Conservation (phyloP, 2,329 filamentous ascomycete genomes). For the Colletotrichum shisoi region DNA sequence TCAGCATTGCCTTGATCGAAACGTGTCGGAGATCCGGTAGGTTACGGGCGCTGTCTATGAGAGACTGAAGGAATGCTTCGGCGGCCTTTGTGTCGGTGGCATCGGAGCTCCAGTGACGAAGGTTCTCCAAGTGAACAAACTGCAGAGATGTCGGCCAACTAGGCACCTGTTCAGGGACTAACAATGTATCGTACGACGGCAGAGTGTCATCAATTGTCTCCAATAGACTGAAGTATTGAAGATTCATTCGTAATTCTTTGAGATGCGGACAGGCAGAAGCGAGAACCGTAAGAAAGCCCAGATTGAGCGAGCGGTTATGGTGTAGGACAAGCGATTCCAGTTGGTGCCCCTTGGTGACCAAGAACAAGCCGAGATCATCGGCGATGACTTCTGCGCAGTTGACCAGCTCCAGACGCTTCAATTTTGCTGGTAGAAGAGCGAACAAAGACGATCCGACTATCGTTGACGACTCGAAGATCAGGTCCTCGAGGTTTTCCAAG, state of each 20-base stretch:
- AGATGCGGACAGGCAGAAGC: constrained; percentile 74
- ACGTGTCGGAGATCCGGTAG: constrained; percentile 74
- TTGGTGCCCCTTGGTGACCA: constrained; percentile 71
- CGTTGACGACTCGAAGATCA: constrained; percentile 79
- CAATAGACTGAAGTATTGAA: constrained; percentile 78
- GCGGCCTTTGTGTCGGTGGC: constrained; percentile 74
- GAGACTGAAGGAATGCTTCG: constrained; percentile 78
- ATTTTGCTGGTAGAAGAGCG: constrained; percentile 69
- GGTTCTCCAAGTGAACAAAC: constrained; percentile 75
- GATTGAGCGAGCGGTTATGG: constrained; percentile 79
- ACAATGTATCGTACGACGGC: constrained; percentile 74
- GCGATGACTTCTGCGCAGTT: constrained; percentile 82
- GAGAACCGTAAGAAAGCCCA: constrained; percentile 76
- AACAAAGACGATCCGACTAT: constrained; percentile 74
- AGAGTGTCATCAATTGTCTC: constrained; percentile 74
- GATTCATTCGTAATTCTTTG: constrained; percentile 75
- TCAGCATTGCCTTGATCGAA: constrained; percentile 77
- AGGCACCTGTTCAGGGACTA: constrained; percentile 72
- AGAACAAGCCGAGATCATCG: constrained; percentile 69
- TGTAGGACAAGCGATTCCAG: constrained; percentile 74
- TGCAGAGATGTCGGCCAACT: constrained; percentile 79
- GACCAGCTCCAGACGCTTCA: constrained; percentile 74
- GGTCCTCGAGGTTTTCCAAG: constrained; percentile 69
- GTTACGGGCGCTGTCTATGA: constrained; percentile 73
- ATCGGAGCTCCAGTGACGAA: constrained; percentile 74